Conservation (phyloP, 352 stramenopile genomes). For the Pythium volutum region DNA sequence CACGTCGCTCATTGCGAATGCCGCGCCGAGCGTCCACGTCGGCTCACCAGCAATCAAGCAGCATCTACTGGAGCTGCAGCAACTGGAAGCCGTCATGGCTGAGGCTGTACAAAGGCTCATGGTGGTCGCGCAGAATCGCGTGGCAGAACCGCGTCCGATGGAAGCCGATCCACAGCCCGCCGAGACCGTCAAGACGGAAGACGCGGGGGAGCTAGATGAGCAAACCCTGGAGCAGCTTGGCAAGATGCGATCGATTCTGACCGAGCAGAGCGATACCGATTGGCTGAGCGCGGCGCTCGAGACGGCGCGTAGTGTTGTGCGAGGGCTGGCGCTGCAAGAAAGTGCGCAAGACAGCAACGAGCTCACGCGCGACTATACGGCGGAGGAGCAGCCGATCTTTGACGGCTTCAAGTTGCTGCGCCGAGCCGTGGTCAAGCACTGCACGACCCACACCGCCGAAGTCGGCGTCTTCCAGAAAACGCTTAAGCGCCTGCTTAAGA, state of each 20-base stretch:
- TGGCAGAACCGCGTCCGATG: background rate
- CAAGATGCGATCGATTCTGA: constrained; percentile 13
- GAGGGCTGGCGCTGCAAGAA: background rate
- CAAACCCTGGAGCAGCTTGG: constrained; percentile 1
- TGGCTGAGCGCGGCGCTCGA: constrained; percentile 24
- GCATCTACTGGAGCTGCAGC: constrained; percentile 35
- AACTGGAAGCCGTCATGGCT: constrained; percentile 23
- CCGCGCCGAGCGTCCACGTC: constrained; percentile 3
- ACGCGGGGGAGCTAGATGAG: background rate
- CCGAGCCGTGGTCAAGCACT: constrained; percentile 16
- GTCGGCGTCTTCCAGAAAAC: constrained; percentile 4
- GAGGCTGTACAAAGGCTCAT: background rate
- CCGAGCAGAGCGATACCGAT: constrained; percentile 1
- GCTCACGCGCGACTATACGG: background rate
- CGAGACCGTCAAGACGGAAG: background rate
- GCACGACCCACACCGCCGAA: background rate
- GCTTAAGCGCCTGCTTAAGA: constrained; percentile 17
- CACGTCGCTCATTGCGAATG: constrained; percentile 22
- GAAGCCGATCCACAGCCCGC: background rate
- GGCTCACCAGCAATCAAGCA: constrained; percentile 21
- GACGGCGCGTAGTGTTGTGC: constrained; percentile 4
- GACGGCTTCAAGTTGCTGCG: constrained; percentile 19
- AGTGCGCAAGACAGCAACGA: background rate
- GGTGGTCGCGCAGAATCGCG: constrained; percentile 13
- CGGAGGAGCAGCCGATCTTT: constrained; percentile 5